Evolutionary conservation across 805 yeast species (phyloP), one percentile per base, ranked within the genome.

Genomic region (Ascoidea rubescens): DNA sequence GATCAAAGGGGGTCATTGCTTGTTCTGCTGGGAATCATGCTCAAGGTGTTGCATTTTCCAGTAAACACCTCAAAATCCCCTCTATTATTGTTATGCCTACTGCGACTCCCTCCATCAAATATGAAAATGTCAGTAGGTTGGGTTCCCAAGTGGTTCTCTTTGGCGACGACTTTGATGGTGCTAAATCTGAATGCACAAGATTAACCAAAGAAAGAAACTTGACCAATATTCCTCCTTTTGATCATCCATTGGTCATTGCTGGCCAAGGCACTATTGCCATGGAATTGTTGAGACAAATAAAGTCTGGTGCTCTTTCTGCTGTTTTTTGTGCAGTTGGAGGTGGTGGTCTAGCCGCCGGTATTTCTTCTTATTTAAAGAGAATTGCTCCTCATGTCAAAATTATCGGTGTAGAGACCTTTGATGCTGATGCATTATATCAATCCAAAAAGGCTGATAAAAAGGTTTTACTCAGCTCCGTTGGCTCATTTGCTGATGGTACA

Each of bases 1-100:
- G 82, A 57, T 60, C 87, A 65, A 73, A 76, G 49, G 99, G 99
- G 60, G 97, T 93, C 52, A 85, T 95, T 64, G 97, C 98, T 0
- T 93, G 98, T 62, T 88, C 97, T 33, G 99, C 99, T 4, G 99
- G 99, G 43, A 93, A 93, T 67, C 99, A 93, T 61, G 99, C 99
- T 1, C 99, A 93, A 65, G 99, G 99, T 58, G 98, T 93, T 12
- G 99, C 99, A 0, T 91, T 69, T 64, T 84, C 96, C 28, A 96
- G 98, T 4, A 80, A 79, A 55, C 79, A 83, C 54, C 71, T 93
- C 62, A 84, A 83, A 31, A 88, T 93, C 51, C 93, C 96, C 4
- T 91, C 98, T 4, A 91, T 97, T 5, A 93, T 93, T 51, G 98
- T 93, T 48, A 93, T 93, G 99, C 99, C 99, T 2, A 82, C 87